phyloP scores from a whole-genome alignment of 1,284 basidiomycete genomes.

The Sanghuangporus baumii region DNA sequence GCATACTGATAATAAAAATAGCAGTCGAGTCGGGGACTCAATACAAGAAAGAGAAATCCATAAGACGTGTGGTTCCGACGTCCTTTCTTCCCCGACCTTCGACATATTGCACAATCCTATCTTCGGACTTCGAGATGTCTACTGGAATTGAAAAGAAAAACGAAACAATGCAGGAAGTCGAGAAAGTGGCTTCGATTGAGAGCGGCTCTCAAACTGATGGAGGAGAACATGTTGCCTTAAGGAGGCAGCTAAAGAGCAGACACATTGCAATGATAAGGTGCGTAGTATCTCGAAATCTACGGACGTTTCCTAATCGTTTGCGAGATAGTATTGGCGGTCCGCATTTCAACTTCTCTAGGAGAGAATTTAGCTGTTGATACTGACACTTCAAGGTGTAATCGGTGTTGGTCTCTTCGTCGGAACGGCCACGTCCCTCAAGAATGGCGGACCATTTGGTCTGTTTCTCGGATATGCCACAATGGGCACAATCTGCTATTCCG shows the following conservation, averaged over 20 bases:
- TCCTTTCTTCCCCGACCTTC: too few species aligned
- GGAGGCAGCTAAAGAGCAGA: slow-evolving; percentile 58
- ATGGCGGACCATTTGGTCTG: slow-evolving; percentile 57
- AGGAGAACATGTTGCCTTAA: slow-evolving; percentile 30
- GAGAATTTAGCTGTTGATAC: background rate
- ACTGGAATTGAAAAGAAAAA: background rate
- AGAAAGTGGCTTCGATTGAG: background rate
- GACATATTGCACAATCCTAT: background rate
- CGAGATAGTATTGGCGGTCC: slow-evolving; percentile 30
- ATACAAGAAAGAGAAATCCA: background rate
- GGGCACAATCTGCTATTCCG: slow-evolving; percentile 57
- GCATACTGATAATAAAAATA: background rate
- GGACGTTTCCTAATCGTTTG: slow-evolving; percentile 16
- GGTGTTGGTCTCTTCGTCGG: slow-evolving; percentile 67
- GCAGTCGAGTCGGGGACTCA: background rate
- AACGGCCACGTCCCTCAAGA: slow-evolving; percentile 46
- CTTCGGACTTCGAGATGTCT: background rate
- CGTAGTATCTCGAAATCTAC: slow-evolving; percentile 6
- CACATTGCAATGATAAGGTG: slow-evolving; percentile 70
- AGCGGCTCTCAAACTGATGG: background rate
- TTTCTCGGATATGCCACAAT: slow-evolving; percentile 57
- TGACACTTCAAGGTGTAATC: slow-evolving; percentile 57
- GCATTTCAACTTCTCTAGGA: background rate
- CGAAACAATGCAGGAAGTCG: background rate
- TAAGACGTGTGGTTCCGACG: too few species aligned